Evolutionary conservation across 805 yeast genomes (phyloP).

Genomic region (Candida nitratophila): DNA sequence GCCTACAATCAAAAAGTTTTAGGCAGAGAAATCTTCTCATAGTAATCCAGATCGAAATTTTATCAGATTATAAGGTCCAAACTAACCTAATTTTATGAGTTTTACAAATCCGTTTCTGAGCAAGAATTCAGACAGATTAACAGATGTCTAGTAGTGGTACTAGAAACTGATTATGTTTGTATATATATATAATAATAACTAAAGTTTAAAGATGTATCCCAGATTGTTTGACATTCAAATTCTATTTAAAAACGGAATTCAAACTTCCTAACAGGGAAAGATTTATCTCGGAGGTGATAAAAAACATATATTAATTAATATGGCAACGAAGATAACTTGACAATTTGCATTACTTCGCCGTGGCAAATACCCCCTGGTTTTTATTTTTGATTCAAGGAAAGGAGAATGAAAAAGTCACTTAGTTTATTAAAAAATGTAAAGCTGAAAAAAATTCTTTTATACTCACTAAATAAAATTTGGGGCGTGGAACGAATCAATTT

Average conservation of each 20-base stretch:
- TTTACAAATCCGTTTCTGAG: too few relatives aligned
- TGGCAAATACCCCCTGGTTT: constrained; percentile 54
- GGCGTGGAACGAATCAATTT: not conserved
- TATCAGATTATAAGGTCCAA: too few relatives aligned
- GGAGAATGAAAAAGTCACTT: constrained; percentile 7
- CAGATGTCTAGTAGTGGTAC: too few relatives aligned
- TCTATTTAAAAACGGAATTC: constrained; percentile 45
- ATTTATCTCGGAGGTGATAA: constrained; percentile 44
- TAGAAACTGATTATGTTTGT: too few relatives aligned
- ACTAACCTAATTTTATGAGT: too few relatives aligned
- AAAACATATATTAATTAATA: constrained; percentile 27
- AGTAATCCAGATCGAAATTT: too few relatives aligned
- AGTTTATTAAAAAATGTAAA: not conserved
- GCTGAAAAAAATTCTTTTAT: not conserved
- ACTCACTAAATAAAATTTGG: not conserved
- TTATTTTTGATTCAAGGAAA: constrained; percentile 49
- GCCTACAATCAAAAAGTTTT: too few relatives aligned
- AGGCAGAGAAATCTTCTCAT: too few relatives aligned
- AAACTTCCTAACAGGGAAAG: constrained; percentile 55
- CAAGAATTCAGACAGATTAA: too few relatives aligned
- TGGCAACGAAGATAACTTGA: constrained; percentile 65
- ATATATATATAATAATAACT: too few relatives aligned
- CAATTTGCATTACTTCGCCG: constrained; percentile 55
- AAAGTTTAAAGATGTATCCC: constrained; percentile 23
- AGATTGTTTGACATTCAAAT: constrained; percentile 52